phyloP scores from a whole-genome alignment of 805 yeast species.

The Candida piceae region DNA sequence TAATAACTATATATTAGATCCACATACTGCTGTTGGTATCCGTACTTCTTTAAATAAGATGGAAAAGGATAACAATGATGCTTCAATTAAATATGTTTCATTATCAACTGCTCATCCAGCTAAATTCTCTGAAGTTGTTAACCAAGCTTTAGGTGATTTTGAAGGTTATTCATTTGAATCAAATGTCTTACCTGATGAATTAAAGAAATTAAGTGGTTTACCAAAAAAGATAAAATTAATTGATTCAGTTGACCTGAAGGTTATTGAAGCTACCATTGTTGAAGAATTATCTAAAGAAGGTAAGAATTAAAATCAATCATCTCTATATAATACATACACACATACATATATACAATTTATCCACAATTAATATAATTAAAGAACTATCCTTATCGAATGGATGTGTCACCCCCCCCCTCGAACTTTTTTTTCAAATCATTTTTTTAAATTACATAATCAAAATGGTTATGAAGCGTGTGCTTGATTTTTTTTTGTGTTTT shows the following conservation, averaged over 20 bases:
- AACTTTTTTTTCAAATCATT: too few species aligned
- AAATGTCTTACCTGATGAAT: constrained; percentile 85
- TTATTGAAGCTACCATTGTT: constrained; percentile 69
- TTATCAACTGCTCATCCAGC: constrained; percentile 99
- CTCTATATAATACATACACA: too few species aligned
- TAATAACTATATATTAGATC: constrained; percentile 80
- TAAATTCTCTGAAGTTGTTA: constrained; percentile 94
- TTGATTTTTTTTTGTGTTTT: too few species aligned
- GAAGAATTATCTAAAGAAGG: constrained; percentile 56
- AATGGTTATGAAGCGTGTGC: too few species aligned
- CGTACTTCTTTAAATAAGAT: constrained; percentile 66
- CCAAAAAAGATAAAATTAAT: constrained; percentile 71
- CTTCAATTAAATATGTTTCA: constrained; percentile 53
- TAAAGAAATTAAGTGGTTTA: constrained; percentile 62
- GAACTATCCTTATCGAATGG: too few species aligned
- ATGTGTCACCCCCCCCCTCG: too few species aligned
- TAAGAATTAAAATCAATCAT: constrained; percentile 6
- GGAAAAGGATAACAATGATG: constrained; percentile 33
- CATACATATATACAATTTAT: too few species aligned
- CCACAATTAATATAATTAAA: too few species aligned
- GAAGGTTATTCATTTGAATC: constrained; percentile 79
- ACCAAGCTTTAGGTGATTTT: constrained; percentile 61
- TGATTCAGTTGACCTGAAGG: constrained; percentile 66
- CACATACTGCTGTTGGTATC: constrained; percentile 95
- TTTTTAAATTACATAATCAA: too few species aligned